Evolutionary conservation across 1,284 basidiomycete genomes (phyloP), one percentile per base, ranked within the genome.

Genomic region (Puccinia coronata): DNA sequence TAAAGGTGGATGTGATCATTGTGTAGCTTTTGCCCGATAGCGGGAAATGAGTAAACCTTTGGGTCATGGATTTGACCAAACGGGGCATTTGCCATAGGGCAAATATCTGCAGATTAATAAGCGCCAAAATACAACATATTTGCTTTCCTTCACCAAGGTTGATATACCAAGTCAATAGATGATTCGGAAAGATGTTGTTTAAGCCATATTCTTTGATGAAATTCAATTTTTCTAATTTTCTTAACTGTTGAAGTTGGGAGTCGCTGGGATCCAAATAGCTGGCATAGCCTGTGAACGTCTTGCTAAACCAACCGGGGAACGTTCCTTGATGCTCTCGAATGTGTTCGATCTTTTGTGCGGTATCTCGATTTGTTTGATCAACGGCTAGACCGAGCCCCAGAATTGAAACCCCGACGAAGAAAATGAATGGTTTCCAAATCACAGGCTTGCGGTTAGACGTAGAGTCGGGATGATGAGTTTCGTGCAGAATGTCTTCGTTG

Each of bases 131-230:
- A 12, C 67, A 69, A 55, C 51, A 80, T 47, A 80, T 72, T 63
- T 80, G 78, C 23, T 80, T 71, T 0, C 78, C 78, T 41, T 80
- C 78, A 59, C 53, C 36, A 28, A 80, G 69, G n/a, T 80, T 71
- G 43, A 80, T 71, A 23, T 72, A 80, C 69, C 69, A 80, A 34
- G 67, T 72, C 67, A 72, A 59, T n/a, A 72, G 20, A 20, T 72
- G 67, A 49, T 49, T 36, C 28, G 78, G 78, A 41, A 80, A 47
- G 20, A 71, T 72, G 2, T 80, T 34, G 41, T 67, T 79, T 25
- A 79, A 79, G 63, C 76, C 76, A n/a, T 63, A 70, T 28, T 67
- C 67, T 49, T 72, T 80, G 53, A 80, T 72, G 39, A 72, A 80
- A 23, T 80, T 51, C 23, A 61, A 43, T 31, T 71, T 72, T 1